Evolutionary conservation across 208 protist genomes (phyloP), one percentile per base, ranked within the genome.

Genomic region (Trypanosomatidae sp.): DNA sequence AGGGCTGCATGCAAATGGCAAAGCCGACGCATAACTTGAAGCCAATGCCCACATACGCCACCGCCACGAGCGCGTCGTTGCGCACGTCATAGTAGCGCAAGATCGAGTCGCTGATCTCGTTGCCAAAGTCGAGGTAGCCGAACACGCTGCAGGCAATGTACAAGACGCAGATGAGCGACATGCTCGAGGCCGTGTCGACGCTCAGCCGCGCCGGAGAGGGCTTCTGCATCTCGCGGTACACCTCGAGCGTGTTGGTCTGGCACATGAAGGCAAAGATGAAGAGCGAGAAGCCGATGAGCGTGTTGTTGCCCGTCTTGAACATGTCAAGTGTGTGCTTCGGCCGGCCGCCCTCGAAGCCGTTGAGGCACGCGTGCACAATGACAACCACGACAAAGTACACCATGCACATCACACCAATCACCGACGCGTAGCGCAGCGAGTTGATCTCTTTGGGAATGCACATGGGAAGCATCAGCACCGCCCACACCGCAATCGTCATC

Each of bases 261-360:
- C 71, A 84, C 2, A 88, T 56, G 44, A 79, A 89, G 2, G 84
- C 69, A 38, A 83, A 88, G 23, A 91, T 66, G 43, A 89, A 86
- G 32, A 76, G 68, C 11, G 77, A 78, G 55, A 93, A 62, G n/a
- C 74, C 73, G 21, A 63, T 43, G 24, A 90, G 43, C 4, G 70
- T 71, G 26, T 33, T 56, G 56, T 83, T 83, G 22, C 76, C 77
- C n/a, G 53, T 47, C 50, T 71, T 59, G 58, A 85, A 82, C 42
- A 73, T 49, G 39, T 50, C 51, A 26, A 88, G 22, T 27, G 66
- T 35, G 49, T 76, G 55, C 32, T 66, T 71, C 16, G 68, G 56
- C 60, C 57, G 66, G 32, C 74, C 79, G 38, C 65, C 46, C 49
- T 73, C 48, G 28, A 82, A 70, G 35, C 65, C 66, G 48, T 81